Conservation (phyloP, 257 asterid species). For the Cinchona pubescens region DNA sequence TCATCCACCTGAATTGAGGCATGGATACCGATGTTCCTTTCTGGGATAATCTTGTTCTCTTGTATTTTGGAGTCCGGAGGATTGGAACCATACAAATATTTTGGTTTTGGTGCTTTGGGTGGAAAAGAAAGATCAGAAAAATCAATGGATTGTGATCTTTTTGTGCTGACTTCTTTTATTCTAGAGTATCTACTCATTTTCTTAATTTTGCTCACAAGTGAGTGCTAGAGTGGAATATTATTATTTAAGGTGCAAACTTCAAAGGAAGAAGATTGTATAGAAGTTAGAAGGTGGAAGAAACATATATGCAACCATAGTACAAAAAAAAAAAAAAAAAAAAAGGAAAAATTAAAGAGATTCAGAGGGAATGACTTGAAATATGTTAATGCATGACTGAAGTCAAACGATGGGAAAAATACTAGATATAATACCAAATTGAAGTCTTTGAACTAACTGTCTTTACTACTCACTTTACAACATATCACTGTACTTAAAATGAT, state of each 20-base stretch:
- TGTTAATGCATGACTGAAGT: background rate
- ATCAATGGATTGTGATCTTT: slow-evolving; percentile 31
- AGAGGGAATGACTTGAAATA: background rate
- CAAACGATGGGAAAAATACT: background rate
- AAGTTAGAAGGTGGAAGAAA: background rate
- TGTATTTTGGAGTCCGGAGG: slow-evolving; percentile 2
- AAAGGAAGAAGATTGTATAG: background rate
- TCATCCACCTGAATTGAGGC: slow-evolving; percentile 6
- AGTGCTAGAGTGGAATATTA: background rate
- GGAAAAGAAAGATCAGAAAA: slow-evolving; percentile 22
- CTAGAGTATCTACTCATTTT: slow-evolving; percentile 31
- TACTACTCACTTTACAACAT: too few species aligned
- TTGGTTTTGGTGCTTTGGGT: slow-evolving; percentile 14
- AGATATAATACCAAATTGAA: too few species aligned
- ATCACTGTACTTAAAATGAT: too few species aligned
- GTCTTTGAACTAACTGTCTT: too few species aligned
- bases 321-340: too few species aligned
- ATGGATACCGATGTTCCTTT: background rate
- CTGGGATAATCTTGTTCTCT: background rate
- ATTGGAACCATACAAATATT: background rate
- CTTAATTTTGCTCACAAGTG: background rate
- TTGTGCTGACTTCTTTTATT: slow-evolving; percentile 16
- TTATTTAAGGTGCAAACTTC: background rate
- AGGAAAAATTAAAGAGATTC: too few species aligned
- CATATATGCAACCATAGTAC: too few species aligned